Conservation (phyloP, 2,329 filamentous ascomycete genomes). For the Colletotrichum abscissum region DNA sequence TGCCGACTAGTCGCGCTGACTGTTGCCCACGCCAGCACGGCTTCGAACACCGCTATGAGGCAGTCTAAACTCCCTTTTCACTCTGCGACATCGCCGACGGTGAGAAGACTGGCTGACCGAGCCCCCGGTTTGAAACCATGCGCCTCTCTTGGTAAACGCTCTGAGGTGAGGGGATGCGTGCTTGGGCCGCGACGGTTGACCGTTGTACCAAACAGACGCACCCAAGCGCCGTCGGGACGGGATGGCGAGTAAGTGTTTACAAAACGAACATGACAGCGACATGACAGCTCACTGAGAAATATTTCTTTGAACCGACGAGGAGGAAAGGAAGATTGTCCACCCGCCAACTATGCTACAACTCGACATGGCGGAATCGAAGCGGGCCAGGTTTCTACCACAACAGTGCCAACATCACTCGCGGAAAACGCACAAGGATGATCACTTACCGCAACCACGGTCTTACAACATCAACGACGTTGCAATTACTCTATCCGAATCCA, state of each 20-base stretch:
- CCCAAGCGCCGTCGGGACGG: constrained; percentile 13
- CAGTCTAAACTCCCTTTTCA: neutral
- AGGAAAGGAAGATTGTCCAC: neutral
- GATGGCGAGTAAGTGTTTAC: neutral
- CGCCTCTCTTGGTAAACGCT: constrained; percentile 7
- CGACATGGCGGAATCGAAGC: constrained; percentile 19
- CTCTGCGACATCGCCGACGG: neutral
- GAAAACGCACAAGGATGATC: constrained; percentile 1
- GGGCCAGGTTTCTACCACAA: constrained; percentile 5
- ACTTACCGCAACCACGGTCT: neutral
- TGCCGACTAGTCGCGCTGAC: neutral
- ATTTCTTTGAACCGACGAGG: neutral
- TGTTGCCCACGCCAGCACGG: neutral
- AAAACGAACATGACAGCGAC: constrained; percentile 1
- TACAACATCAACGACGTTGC: constrained; percentile 29
- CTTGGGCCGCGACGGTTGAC: constrained; percentile 23
- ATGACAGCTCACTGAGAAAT: no score
- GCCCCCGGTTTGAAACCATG: constrained; percentile 16
- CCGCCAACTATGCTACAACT: neutral
- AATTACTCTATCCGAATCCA: constrained; percentile 23
- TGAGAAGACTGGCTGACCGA: neutral
- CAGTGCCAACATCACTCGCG: constrained; percentile 17
- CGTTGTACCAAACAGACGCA: constrained; percentile 10
- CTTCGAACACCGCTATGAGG: neutral
- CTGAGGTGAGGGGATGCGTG: constrained; percentile 8